Conservation (phyloP, 139 green algal species). For the Coelastrella sp. region DNA sequence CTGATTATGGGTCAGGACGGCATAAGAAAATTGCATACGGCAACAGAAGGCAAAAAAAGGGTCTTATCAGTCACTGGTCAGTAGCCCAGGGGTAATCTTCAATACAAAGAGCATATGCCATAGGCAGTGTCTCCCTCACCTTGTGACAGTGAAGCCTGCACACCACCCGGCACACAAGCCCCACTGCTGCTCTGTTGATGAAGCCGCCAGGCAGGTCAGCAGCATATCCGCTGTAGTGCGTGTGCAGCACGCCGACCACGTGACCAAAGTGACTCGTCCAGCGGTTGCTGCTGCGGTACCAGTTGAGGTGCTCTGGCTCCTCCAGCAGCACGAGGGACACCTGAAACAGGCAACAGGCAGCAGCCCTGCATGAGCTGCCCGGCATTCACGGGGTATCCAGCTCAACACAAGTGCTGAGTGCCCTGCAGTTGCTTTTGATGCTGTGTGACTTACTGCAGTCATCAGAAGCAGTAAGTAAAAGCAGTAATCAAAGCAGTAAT, state of each 20-base stretch:
- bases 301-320: slow-evolving; percentile 41
- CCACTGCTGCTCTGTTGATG: slow-evolving; percentile 32
- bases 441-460: too few species aligned
- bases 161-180: slow-evolving; percentile 32
- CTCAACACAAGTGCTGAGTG: too few species aligned
- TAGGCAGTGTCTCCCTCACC: not conserved
- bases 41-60: too few species aligned
- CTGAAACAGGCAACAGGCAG: slow-evolving; percentile 10
- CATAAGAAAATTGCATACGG: too few species aligned
- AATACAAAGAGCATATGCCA: too few species aligned
- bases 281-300: slow-evolving; percentile 2
- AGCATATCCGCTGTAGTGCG: slow-evolving; percentile 42
- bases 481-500: too few species aligned
- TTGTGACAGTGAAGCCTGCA: slow-evolving; percentile 38
- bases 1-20: too few species aligned
- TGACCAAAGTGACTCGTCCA: slow-evolving; percentile 33
- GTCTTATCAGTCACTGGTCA: too few species aligned
- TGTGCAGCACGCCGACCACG: slow-evolving; percentile 31
- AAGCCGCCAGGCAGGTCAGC: slow-evolving; percentile 20
- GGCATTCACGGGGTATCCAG: too few species aligned
- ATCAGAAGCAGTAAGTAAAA: too few species aligned
- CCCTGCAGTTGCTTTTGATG: too few species aligned
- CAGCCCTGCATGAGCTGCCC: not conserved
- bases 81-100: too few species aligned
- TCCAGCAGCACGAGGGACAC: slow-evolving; percentile 20